Conservation (phyloP, 495 filamentous ascomycete genomes). For the Annulohypoxylon nitens region DNA sequence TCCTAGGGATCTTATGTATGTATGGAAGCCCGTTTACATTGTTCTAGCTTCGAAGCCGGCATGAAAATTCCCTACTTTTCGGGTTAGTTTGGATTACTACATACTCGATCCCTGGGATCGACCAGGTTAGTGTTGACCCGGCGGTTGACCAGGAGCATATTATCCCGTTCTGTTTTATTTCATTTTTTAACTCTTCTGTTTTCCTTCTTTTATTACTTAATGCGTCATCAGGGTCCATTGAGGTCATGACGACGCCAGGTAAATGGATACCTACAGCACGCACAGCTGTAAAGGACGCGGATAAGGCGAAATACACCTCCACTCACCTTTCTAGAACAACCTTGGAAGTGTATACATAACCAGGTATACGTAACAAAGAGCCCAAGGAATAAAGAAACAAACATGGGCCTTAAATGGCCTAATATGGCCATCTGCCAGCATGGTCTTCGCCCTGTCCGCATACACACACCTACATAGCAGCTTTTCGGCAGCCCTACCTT, state of each 20-base stretch:
- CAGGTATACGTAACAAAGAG: constrained; percentile 19
- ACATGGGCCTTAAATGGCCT: not conserved
- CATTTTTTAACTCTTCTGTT: not conserved
- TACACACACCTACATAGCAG: not conserved
- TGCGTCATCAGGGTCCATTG: constrained; percentile 41
- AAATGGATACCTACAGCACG: constrained; percentile 15
- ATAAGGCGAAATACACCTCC: constrained; percentile 26
- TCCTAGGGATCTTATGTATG: constrained; percentile 2
- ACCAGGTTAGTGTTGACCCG: not conserved
- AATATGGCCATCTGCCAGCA: not conserved
- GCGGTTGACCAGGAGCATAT: not conserved
- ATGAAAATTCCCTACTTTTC: constrained; percentile 35
- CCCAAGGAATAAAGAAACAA: constrained; percentile 20
- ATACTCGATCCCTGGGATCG: not conserved
- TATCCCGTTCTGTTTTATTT: not conserved
- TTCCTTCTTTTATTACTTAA: constrained; percentile 29
- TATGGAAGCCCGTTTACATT: constrained; percentile 11
- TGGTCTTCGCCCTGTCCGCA: constrained; percentile 29
- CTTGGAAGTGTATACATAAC: constrained; percentile 3
- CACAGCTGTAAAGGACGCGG: constrained; percentile 15
- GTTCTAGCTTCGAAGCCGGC: constrained; percentile 23
- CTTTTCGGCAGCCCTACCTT: constrained; percentile 36
- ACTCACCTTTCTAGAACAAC: constrained; percentile 41
- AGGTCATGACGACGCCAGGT: constrained; percentile 28
- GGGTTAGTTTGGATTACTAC: constrained; percentile 33